Evolutionary conservation across 139 green algal species (phyloP).

Genomic region (Zygnema circumcarinatum): DNA sequence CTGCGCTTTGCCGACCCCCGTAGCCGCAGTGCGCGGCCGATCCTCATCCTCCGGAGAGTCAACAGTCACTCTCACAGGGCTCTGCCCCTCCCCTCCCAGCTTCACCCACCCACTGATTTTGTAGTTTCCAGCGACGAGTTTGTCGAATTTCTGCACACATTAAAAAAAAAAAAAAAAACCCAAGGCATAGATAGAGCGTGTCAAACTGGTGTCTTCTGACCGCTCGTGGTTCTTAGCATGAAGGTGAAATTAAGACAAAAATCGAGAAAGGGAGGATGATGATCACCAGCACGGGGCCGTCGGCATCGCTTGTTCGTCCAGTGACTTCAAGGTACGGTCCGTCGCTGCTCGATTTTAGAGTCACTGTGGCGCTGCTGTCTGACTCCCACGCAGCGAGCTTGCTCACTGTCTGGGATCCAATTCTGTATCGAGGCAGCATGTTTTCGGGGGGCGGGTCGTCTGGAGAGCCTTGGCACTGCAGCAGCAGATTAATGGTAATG

Average conservation of each 20-base stretch:
- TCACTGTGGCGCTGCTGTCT: background rate
- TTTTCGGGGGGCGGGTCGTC: background rate
- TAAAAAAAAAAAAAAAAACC: background rate
- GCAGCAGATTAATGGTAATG: too few relatives aligned
- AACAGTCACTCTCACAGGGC: background rate
- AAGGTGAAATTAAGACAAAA: too few relatives aligned
- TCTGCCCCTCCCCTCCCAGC: background rate
- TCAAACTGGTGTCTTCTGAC: too few relatives aligned
- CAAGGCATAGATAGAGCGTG: background rate
- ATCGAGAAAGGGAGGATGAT: background rate
- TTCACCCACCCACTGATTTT: conserved; percentile 8
- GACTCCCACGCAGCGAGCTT: background rate
- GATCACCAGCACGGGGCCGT: background rate
- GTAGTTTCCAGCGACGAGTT: background rate
- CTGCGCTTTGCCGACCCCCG: conserved; percentile 6
- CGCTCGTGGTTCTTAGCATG: too few relatives aligned
- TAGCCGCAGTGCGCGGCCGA: background rate
- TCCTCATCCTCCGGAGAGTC: background rate
- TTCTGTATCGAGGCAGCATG: background rate
- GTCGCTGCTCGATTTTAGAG: background rate
- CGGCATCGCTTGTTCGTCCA: background rate
- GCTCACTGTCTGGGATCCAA: background rate
- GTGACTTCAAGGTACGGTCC: background rate
- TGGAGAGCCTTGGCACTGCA: background rate
- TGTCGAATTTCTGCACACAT: background rate